Evolutionary conservation across 768 basidiomycete genomes (phyloP).

Genomic region (Trametes villosa): DNA sequence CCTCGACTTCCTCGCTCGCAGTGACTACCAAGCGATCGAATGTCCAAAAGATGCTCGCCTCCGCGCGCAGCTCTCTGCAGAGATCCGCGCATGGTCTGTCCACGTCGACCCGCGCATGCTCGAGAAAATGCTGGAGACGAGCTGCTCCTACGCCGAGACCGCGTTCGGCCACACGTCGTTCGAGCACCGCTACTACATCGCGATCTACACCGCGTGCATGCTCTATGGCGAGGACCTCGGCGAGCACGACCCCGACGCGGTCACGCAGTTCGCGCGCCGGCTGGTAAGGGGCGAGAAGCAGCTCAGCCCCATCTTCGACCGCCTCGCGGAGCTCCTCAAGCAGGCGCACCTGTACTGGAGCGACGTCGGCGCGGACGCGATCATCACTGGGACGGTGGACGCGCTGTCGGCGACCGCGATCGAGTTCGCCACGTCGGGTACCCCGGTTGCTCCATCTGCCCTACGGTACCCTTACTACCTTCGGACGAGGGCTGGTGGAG

Average conservation of each 20-base stretch:
- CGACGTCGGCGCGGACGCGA: conserved; percentile 34
- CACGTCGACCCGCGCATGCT: conserved; percentile 8
- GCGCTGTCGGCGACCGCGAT: conserved; percentile 41
- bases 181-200: conserved; percentile 38
- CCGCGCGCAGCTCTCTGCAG: conserved; percentile 1
- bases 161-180: conserved; percentile 22
- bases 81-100: conserved; percentile 1
- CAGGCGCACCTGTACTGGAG: conserved; percentile 37
- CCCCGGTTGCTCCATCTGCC: conserved; percentile 33
- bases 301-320: conserved; percentile 38
- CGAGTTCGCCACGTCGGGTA: conserved; percentile 38
- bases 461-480: conserved; percentile 36
- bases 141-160: conserved; percentile 20
- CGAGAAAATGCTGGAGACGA: conserved; percentile 19
- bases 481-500: conserved; percentile 38
- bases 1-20: conserved; percentile 4
- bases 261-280: conserved; percentile 42
- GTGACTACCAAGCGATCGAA: neutral
- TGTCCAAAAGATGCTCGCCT: conserved; percentile 2
- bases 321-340: conserved; percentile 40
- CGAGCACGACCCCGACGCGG: conserved; percentile 28
- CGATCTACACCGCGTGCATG: conserved; percentile 45
- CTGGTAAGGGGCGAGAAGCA: conserved; percentile 39
- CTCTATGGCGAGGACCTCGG: conserved; percentile 44
- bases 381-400: conserved; percentile 41